These are phyloP conservation scores for Termitomyces sp. DNA, from an alignment of 768 basidiomycete genomes.

Conservation along the genomic window DNA sequence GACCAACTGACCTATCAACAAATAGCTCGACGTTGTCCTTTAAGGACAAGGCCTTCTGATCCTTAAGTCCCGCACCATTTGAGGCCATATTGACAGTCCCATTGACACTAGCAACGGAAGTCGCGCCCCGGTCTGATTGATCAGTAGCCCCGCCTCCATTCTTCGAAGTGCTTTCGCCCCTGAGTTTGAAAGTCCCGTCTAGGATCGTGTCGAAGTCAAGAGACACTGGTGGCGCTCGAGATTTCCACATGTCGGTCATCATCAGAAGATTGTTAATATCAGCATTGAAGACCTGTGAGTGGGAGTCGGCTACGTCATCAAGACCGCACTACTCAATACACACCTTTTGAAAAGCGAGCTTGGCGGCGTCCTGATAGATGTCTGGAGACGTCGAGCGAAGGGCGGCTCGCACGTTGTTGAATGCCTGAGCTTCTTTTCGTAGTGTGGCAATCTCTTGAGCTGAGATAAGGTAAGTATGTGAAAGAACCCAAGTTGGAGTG, in stretches of 20 bases:
- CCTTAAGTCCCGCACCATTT: slow-evolving; percentile 52
- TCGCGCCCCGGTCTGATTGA: not conserved
- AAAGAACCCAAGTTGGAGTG: not conserved
- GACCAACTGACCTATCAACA: slow-evolving; percentile 58
- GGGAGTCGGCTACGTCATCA: not conserved
- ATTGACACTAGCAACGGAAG: slow-evolving; percentile 5
- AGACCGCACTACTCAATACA: not conserved
- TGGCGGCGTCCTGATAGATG: slow-evolving; percentile 45
- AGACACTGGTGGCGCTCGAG: slow-evolving; percentile 79
- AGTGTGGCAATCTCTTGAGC: slow-evolving; percentile 88
- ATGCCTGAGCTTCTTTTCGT: slow-evolving; percentile 85
- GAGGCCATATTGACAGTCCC: slow-evolving; percentile 17
- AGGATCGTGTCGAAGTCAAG: slow-evolving; percentile 78
- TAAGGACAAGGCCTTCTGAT: slow-evolving; percentile 73
- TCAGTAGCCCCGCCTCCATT: slow-evolving; percentile 11
- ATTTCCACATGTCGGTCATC: slow-evolving; percentile 98
- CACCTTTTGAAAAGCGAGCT: slow-evolving; percentile 82
- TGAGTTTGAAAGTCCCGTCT: slow-evolving; percentile 51
- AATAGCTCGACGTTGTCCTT: slow-evolving; percentile 83
- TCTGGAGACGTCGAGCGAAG: slow-evolving; percentile 39
- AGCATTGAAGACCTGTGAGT: slow-evolving; percentile 69
- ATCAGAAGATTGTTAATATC: slow-evolving; percentile 86
- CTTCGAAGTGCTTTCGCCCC: slow-evolving; percentile 14
- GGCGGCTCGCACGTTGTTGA: slow-evolving; percentile 71
- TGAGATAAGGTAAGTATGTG: slow-evolving; percentile 21